Evolutionary conservation across 2,329 filamentous ascomycete species (phyloP), one percentile per base, ranked within the genome.

Genomic region (Talaromyces sp.): DNA sequence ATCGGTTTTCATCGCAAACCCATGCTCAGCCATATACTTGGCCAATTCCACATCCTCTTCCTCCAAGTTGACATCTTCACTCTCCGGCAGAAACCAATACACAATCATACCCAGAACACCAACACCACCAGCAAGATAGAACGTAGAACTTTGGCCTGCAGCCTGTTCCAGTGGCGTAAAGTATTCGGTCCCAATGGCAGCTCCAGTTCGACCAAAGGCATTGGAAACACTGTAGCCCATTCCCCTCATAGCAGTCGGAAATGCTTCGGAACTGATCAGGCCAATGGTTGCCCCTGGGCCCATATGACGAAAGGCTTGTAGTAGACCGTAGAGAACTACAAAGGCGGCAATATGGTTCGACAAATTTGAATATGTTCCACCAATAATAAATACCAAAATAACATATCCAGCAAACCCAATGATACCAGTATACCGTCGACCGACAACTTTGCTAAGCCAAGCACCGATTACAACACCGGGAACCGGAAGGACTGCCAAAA

Each of bases 281-380:
- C 75, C 74, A 36, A 77, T 76, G 0, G 73, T 77, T 0, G 73
- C 72, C 0, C 76, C 76, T 0, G 76, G 76, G 0, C 76, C 76
- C 72, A 77, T 72, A 29, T 78, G 72, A 0, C 76, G 75, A 22
- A 74, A 71, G 0, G 70, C 71, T 45, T 76, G 74, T 6, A 77
- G 53, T 2, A 77, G 61, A 1, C 74, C 75, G 53, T 77, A 77
- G 2, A 78, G 63, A 0, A 78, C 73, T 10, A 77, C 74, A 65
- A 78, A 78, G 0, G 72, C 71, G 0, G 74, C 69, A 54, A 78
- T 72, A 10, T 74, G 68, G 10, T 69, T 34, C 0, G 74, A 74
- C 4, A 77, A 53, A 11, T 67, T 69, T 0, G 65, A 59, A 58
- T 74, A 75, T 0, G 69, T 70, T 0, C 75, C 73, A 3, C 75